Base-by-base conservation (phyloP, 441 rosid genomes). In the Erysimum pusillum region DNA sequence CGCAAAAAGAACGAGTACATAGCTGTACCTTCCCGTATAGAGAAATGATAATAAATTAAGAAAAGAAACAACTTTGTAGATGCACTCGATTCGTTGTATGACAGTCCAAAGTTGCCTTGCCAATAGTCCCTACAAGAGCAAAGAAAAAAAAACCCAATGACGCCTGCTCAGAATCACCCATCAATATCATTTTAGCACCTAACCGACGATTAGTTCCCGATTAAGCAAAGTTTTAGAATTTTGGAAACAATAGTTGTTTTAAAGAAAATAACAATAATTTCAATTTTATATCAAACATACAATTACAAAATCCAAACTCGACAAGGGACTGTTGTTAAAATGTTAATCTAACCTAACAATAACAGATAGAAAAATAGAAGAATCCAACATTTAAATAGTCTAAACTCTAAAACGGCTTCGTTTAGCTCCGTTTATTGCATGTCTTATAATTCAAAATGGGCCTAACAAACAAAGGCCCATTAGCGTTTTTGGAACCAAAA, bases 11-110 rank as follows among this genome's bases (percentile, higher is more conserved):
- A 25, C 28, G 28, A 25, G 28, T 25, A 25, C 28, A 25, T 25
- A 15, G 32, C 18, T 62, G 54, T 87, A 92, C 98, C 94, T 87
- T 85, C 99, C 99, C 0, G 95, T 89, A 80, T 81, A 93, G 76
- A 95, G 94, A 87, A 95, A 95, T 69, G 92, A 57, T 48, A 93
- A 87, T 28, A 95, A 86, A 83, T 95, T 95, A 77, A 84, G 90
- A 83, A 93, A 93, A 36, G 98, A 91, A 67, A 91, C 94, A 82
- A 91, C 92, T 89, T 87, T 95, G 76, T 90, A 91, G 76, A 95
- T 69, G 79, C 96, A 93, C 84, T 96, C 97, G 18, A 91, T 73
- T 4, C 86, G 90, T 68, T 93, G 98, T 58, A 89, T 81, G 69
- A 88, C 81, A 63, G 85, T 81, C 99, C 99, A 95, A 54, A 85